A percentile compares a stretch with the other conserved stretches of the same genome.
Evolutionary conservation across 225 moss, liverwort and hornwort genomes (phyloP).

Genomic region (Physcomitrellopsis africana): DNA sequence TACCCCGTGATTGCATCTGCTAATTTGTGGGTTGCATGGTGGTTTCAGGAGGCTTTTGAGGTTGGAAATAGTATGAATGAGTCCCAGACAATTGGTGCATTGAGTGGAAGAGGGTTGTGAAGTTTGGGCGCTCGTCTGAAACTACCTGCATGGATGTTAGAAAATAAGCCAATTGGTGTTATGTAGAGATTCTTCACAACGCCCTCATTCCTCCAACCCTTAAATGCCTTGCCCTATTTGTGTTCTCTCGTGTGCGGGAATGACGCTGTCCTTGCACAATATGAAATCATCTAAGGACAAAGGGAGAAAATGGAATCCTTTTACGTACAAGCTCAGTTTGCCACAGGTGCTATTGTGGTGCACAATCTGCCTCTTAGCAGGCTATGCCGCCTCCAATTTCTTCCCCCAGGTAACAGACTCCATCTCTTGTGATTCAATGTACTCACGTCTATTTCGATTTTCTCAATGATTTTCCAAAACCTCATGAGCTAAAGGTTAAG

Average conservation of each 20-base stretch:
- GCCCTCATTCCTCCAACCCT: slow-evolving; percentile 17
- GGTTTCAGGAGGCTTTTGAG: slow-evolving; percentile 24
- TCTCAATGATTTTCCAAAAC: not conserved
- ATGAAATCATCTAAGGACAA: slow-evolving; percentile 57
- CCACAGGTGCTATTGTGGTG: slow-evolving; percentile 76
- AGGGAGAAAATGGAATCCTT: slow-evolving; percentile 53
- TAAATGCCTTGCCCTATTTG: slow-evolving; percentile 13
- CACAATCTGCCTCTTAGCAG: slow-evolving; percentile 76
- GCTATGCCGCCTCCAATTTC: slow-evolving; percentile 65
- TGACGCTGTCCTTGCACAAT: slow-evolving; percentile 17
- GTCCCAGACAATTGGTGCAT: not conserved
- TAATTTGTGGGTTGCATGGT: slow-evolving; percentile 22
- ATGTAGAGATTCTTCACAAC: not conserved
- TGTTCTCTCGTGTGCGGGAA: slow-evolving; percentile 18
- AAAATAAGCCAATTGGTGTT: not conserved
- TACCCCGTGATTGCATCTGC: slow-evolving; percentile 14
- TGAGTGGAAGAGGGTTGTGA: not conserved
- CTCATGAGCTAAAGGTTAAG: slow-evolving; percentile 7
- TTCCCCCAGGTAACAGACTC: slow-evolving; percentile 54
- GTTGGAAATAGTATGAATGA: not conserved
- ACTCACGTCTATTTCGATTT: not conserved
- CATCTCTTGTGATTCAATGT: not conserved
- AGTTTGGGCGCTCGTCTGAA: slow-evolving; percentile 16
- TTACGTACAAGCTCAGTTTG: slow-evolving; percentile 63
- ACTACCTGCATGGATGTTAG: slow-evolving; percentile 17